Evolutionary conservation across 148 eudicot species (phyloP), one percentile per base, ranked within the genome.

Genomic region (Camellia granthamiana): DNA sequence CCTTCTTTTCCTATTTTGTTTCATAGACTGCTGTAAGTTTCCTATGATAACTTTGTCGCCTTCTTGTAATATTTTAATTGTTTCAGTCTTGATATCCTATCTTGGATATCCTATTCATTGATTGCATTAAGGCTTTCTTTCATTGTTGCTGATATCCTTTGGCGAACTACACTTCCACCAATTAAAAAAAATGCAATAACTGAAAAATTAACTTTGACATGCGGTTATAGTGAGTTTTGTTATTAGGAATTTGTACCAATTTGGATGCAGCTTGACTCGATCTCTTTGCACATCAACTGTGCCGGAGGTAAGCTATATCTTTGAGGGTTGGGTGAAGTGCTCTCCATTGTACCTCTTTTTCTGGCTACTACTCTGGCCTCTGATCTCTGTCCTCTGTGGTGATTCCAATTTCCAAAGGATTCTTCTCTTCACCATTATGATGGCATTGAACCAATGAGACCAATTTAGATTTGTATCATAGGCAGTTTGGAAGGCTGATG

Each of bases 401-500:
- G 62, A 46, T 56, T 56, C 38, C 38, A 30, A 30, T 30, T 47
- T n/a, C 56, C 30, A n/a, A 2, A 68, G 74, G n/a, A 7, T 3
- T 44, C 42, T 72, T 52, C 38, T 30, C 38, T 30, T 30, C 38
- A 30, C 38, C 38, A 30, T 30, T 30, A 30, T 30, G 38, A 30
- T 30, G 38, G 38, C 38, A 30, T 30, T 73, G 47, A 73, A 52
- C 16, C 10, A 55, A 14, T 54, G 15, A 12, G 46, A 54, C 15
- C 42, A 80, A 63, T 21, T 30, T 80, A 18, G 46, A 46, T 52
- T 41, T 38, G 58, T 9, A 19, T 38, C 60, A 72, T 41, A 16
- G 60, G 49, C 30, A 16, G 58, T 79, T 70, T 79, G 76, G 73
- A 69, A 73, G 58, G 67, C 81, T 55, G 8, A 44, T 2, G 44